Conservation (phyloP, 495 filamentous ascomycete genomes). For the Lepidopterella palustris region DNA sequence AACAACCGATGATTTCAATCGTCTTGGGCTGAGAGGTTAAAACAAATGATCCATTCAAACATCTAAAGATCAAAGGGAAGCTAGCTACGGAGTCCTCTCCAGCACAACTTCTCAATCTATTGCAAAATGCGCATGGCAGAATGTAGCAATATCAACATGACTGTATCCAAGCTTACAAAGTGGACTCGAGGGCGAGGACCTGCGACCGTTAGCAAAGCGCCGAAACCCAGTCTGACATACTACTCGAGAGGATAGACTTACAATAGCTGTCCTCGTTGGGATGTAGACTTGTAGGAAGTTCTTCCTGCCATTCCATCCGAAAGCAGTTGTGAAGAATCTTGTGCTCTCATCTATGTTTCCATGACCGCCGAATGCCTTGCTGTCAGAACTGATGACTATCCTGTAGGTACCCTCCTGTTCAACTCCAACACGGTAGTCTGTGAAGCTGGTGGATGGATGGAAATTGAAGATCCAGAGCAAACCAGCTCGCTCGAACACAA, state of each 20-base stretch:
- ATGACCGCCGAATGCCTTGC: conserved; percentile 69
- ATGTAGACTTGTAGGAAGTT: conserved; percentile 94
- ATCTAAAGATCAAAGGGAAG: neutral
- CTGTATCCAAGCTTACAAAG: conserved; percentile 1
- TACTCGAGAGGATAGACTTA: conserved; percentile 44
- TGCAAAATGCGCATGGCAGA: neutral
- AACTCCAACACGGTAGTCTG: conserved; percentile 88
- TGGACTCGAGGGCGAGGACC: conserved; percentile 30
- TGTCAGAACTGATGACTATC: conserved; percentile 80
- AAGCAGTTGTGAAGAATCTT: conserved; percentile 81
- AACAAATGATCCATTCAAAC: neutral
- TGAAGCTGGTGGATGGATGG: conserved; percentile 77
- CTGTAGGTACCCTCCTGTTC: conserved; percentile 79
- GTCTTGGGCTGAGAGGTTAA: too few relatives aligned
- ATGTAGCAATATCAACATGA: neutral
- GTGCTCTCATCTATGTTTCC: conserved; percentile 68
- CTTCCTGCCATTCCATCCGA: conserved; percentile 78
- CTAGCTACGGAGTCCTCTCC: neutral
- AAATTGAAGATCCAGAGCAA: conserved; percentile 96
- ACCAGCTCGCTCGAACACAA: conserved; percentile 90
- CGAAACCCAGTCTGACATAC: neutral
- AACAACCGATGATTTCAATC: neutral
- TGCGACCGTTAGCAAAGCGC: conserved; percentile 12
- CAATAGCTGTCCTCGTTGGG: conserved; percentile 76
- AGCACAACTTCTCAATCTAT: neutral